Conservation (phyloP, 441 rosid genomes). For the Erysimum cheiri region DNA sequence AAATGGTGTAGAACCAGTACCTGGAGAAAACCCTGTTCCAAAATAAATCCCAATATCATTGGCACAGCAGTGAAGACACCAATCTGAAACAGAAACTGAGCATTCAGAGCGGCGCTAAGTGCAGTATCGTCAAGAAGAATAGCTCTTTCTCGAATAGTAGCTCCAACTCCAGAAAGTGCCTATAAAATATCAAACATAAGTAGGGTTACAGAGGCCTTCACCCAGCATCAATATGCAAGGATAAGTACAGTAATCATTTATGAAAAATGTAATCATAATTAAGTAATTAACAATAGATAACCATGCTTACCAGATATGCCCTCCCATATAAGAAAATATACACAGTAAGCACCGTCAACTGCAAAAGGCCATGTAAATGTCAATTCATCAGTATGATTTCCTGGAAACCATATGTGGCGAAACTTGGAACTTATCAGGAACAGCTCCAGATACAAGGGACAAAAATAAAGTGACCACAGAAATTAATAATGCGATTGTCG, state of each 20-base stretch:
- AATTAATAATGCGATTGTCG: neutral
- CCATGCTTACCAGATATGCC: slow-evolving; percentile 84
- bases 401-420: slow-evolving; percentile 28
- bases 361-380: slow-evolving; percentile 51
- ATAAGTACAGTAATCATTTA: slow-evolving; percentile 17
- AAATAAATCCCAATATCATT: slow-evolving; percentile 87
- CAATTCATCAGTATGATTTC: slow-evolving; percentile 37
- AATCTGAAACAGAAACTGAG: slow-evolving; percentile 97
- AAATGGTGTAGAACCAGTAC: slow-evolving; percentile 49
- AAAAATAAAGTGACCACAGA: slow-evolving; percentile 22
- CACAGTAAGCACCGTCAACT: slow-evolving; percentile 94
- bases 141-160: slow-evolving; percentile 66
- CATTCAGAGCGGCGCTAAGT: slow-evolving; percentile 81
- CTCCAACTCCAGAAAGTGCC: slow-evolving; percentile 99
- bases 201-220: slow-evolving; percentile 23
- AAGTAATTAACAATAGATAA: slow-evolving; percentile 32
- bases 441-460: slow-evolving; percentile 19
- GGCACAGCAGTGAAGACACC: slow-evolving; percentile 98
- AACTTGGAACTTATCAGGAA: slow-evolving; percentile 37
- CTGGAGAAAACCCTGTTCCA: slow-evolving; percentile 94
- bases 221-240: slow-evolving; percentile 24
- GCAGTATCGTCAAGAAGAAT: slow-evolving; percentile 62
- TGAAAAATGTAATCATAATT: slow-evolving; percentile 31
- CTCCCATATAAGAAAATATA: slow-evolving; percentile 92
- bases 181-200: slow-evolving; percentile 47